Conservation (phyloP, 495 filamentous ascomycete genomes). For the Lentithecium fluviatile region DNA sequence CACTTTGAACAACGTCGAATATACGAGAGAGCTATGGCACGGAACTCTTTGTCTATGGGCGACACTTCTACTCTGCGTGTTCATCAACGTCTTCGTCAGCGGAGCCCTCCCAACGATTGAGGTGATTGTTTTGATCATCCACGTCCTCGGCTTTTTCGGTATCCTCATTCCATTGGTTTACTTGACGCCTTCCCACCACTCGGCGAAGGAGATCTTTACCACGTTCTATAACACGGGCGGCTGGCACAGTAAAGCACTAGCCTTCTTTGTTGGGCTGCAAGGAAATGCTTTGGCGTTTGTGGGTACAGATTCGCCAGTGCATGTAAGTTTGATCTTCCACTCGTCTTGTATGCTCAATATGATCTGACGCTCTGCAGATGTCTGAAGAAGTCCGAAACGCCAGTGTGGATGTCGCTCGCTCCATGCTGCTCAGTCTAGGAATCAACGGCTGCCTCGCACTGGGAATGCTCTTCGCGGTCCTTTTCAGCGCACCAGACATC, state of each 20-base stretch:
- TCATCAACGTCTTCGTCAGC: slow-evolving; percentile 58
- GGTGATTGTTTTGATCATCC: slow-evolving; percentile 57
- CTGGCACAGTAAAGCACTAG: slow-evolving; percentile 55
- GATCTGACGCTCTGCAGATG: slow-evolving; percentile 23
- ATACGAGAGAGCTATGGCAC: slow-evolving; percentile 55
- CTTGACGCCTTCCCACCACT: slow-evolving; percentile 50
- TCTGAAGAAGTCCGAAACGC: slow-evolving; percentile 39
- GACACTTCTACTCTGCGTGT: slow-evolving; percentile 49
- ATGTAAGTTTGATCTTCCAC: slow-evolving; percentile 43
- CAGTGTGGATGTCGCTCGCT: slow-evolving; percentile 24
- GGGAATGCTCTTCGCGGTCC: slow-evolving; percentile 20
- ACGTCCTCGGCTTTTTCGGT: slow-evolving; percentile 62
- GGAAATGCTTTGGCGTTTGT: slow-evolving; percentile 49
- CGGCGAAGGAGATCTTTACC: slow-evolving; percentile 52
- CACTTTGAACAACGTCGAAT: slow-evolving; percentile 51
- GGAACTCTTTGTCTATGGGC: slow-evolving; percentile 57
- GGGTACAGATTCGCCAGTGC: slow-evolving; percentile 38
- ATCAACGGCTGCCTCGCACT: slow-evolving; percentile 38
- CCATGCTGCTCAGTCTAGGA: slow-evolving; percentile 38
- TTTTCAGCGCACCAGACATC: slow-evolving; percentile 46
- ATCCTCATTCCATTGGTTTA: slow-evolving; percentile 60
- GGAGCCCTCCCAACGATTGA: slow-evolving; percentile 58
- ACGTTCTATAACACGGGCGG: slow-evolving; percentile 54
- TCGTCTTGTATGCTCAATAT: not conserved
- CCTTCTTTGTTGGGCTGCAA: slow-evolving; percentile 58